Evolutionary conservation across 2,329 filamentous ascomycete species (phyloP).

Genomic region (Sclerotinia trifoliorum): DNA sequence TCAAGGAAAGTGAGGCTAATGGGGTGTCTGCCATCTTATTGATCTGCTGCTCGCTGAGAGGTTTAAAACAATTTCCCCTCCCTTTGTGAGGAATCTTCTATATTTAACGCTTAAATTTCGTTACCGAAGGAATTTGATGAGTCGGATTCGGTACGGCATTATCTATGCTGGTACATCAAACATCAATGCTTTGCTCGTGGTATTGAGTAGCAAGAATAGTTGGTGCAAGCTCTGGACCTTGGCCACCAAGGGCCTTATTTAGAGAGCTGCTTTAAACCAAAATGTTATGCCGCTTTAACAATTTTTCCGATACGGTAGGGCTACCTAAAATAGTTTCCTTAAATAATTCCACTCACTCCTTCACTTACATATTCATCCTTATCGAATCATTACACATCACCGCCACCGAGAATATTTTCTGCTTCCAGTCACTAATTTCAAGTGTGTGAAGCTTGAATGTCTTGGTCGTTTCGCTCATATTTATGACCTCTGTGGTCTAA

Average conservation of each 20-base stretch:
- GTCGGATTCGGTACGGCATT: not conserved
- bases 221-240: not conserved
- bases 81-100: not conserved
- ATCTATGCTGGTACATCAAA: not conserved
- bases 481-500: constrained; percentile 18
- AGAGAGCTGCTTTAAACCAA: constrained; percentile 30
- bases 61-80: not conserved
- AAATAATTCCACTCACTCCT: not conserved
- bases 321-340: constrained; percentile 25
- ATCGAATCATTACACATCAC: constrained; percentile 1
- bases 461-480: constrained; percentile 6
- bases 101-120: not conserved
- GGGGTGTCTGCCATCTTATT: constrained; percentile 48
- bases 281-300: constrained; percentile 10
- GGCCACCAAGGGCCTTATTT: not conserved
- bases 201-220: not conserved
- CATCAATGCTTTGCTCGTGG: not conserved
- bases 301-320: not conserved
- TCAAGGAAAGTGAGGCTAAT: constrained; percentile 86
- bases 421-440: not conserved
- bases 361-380: not conserved
- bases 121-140: not conserved
- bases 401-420: not conserved
- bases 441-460: not conserved
- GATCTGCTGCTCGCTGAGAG: not conserved